These are phyloP conservation scores for Stentor coeruleus DNA, from an alignment of 73 alveolate species.

Conservation along the genomic window DNA sequence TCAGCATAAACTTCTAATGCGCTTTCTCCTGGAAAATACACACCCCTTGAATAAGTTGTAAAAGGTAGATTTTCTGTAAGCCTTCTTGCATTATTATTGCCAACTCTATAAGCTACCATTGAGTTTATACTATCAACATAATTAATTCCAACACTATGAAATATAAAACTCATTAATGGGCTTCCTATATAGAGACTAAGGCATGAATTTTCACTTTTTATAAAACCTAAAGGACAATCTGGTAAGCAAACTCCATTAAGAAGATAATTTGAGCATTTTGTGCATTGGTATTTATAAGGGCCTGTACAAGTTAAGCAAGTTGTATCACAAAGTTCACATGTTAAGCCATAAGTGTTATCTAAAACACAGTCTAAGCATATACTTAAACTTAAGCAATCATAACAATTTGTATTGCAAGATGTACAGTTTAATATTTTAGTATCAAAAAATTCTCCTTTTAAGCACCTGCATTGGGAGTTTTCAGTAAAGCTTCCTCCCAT, in stretches of 20 bases:
- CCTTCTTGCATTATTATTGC: not conserved
- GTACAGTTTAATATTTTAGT: too few species aligned
- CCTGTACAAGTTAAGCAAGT: not conserved
- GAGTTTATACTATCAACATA: not conserved
- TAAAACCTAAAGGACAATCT: not conserved
- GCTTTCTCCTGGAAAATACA: not conserved
- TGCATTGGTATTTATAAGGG: not conserved
- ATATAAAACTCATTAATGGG: not conserved
- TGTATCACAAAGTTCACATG: not conserved
- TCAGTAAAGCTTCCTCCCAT: too few species aligned
- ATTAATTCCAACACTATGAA: not conserved
- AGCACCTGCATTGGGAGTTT: too few species aligned
- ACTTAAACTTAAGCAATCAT: too few species aligned
- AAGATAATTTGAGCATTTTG: not conserved
- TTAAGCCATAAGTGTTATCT: not conserved
- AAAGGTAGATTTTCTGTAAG: not conserved
- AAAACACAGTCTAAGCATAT: too few species aligned
- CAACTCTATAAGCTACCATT: not conserved
- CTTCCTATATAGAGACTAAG: not conserved
- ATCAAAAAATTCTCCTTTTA: too few species aligned
- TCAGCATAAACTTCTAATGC: not conserved
- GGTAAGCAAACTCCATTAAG: not conserved
- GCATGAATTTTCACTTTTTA: not conserved
- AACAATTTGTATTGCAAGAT: too few species aligned
- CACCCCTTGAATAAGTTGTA: not conserved